These are phyloP conservation scores for Bathelium albidoporum DNA, from an alignment of 495 filamentous ascomycete genomes.

Conservation along the genomic window DNA sequence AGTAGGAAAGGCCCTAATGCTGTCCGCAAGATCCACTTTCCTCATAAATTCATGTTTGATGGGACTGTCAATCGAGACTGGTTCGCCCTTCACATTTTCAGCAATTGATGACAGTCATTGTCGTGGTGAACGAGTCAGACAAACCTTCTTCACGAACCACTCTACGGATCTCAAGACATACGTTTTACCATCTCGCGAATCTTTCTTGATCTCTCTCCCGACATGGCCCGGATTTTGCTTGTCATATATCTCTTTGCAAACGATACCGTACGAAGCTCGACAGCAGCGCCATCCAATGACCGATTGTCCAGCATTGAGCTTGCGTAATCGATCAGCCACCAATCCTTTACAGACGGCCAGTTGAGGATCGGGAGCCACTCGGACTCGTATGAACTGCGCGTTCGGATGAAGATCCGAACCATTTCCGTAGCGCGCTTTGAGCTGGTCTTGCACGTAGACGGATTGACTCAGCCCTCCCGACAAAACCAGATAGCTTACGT, in stretches of 20 bases:
- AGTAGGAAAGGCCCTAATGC: constrained; percentile 28
- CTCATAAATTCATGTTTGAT: constrained; percentile 32
- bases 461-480: constrained; percentile 59
- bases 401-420: constrained; percentile 10
- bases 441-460: constrained; percentile 40
- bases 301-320: constrained; percentile 20
- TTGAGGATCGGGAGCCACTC: constrained; percentile 32
- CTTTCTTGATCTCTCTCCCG: constrained; percentile 15
- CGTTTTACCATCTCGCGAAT: constrained; percentile 22
- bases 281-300: constrained; percentile 29
- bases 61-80: constrained; percentile 28
- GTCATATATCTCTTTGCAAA: constrained; percentile 28
- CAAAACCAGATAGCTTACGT: constrained; percentile 47
- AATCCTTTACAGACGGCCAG: constrained; percentile 34
- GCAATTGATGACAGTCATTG: not conserved
- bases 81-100: constrained; percentile 25
- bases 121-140: not conserved
- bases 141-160: constrained; percentile 27
- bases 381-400: constrained; percentile 23
- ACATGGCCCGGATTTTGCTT: constrained; percentile 22
- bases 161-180: constrained; percentile 25
- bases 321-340: constrained; percentile 26
- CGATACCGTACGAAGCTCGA: constrained; percentile 25
- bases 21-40: constrained; percentile 29
- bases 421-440: constrained; percentile 20